phyloP scores from a whole-genome alignment of 805 yeast species.

The Metschnikowia aberdeeniae region DNA sequence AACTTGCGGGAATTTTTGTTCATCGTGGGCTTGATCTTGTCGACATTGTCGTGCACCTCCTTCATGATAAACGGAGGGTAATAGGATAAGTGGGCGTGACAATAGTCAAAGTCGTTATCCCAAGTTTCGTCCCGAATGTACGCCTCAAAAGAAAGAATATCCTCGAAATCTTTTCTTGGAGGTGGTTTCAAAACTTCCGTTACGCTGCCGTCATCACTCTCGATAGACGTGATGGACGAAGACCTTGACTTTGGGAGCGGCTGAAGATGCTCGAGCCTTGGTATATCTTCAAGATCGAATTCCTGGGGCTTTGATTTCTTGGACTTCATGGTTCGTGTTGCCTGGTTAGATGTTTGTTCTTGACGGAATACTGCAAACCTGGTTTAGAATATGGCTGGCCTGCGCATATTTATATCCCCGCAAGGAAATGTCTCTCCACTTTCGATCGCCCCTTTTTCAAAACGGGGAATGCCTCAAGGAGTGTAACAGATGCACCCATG shows the following conservation, averaged over 20 bases:
- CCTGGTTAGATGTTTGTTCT: neutral
- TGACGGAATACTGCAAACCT: neutral
- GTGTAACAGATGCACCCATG: no score
- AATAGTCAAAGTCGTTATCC: slow-evolving; percentile 68
- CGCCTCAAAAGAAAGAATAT: slow-evolving; percentile 55
- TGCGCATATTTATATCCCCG: neutral
- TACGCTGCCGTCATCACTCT: slow-evolving; percentile 27
- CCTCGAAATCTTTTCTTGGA: slow-evolving; percentile 53
- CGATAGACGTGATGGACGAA: slow-evolving; percentile 36
- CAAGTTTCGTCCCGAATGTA: slow-evolving; percentile 68
- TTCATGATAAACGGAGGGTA: slow-evolving; percentile 71
- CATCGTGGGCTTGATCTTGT: slow-evolving; percentile 66
- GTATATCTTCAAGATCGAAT: slow-evolving; percentile 37
- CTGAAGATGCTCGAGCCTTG: slow-evolving; percentile 34
- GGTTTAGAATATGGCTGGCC: slow-evolving; percentile 3
- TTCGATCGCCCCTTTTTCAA: neutral
- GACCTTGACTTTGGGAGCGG: slow-evolving; percentile 38
- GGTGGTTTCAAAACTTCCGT: slow-evolving; percentile 35
- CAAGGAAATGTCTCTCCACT: neutral
- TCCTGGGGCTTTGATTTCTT: slow-evolving; percentile 22
- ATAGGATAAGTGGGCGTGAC: slow-evolving; percentile 63
- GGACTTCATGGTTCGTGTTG: slow-evolving; percentile 19
- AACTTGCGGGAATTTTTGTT: slow-evolving; percentile 70
- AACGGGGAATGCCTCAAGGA: neutral
- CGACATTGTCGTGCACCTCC: slow-evolving; percentile 64